Evolutionary conservation across 1,284 basidiomycete genomes (phyloP), one percentile per base, ranked within the genome.

Genomic region (Ganoderma lingzhi): DNA sequence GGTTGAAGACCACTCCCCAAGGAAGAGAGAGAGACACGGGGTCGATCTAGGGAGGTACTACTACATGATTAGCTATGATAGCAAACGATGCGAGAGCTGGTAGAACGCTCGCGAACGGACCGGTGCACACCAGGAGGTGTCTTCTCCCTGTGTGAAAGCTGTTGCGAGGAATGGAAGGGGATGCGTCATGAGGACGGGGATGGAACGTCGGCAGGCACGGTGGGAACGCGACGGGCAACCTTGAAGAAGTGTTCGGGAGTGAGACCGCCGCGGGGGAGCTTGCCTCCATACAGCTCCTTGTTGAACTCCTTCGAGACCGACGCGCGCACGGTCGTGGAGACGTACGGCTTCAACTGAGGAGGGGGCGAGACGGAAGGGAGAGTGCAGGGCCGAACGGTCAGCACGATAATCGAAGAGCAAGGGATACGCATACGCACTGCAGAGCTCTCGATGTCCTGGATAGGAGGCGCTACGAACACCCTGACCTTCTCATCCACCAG

Each of bases 401-500:
- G 51, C 35, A 3, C 37, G 23, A 28, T 23, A 23, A 64, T 60
- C 12, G 42, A 39, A 41, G 17, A 30, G 10, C 30, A 39, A 51
- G 53, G 39, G 58, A 32, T 19, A 28, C 28, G 14, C 4, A 63
- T 30, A 83, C 93, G 76, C 76, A 95, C 93, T 56, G 85, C 82
- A 41, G 90, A 90, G 39, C 81, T 84, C 51, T 85, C 80, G 66
- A 96, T 90, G 41, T 88, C 87, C 71, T 90, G 85, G 42, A 93
- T 79, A 1, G 89, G 87, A 1, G 95, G 95, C 15, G 93, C 93
- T 60, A 97, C 91, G 74, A 90, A 97, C 58, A 93, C 89, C 73
- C 95, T 86, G 39, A 96, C 95, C 82, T 92, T 87, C 77, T 92
- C 90, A 74, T 96, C 95, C 53, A 94, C 75, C 3, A 96, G 82